Base-by-base conservation (phyloP, 2,329 filamentous ascomycete genomes). In the Grosmannia clavigera region DNA sequence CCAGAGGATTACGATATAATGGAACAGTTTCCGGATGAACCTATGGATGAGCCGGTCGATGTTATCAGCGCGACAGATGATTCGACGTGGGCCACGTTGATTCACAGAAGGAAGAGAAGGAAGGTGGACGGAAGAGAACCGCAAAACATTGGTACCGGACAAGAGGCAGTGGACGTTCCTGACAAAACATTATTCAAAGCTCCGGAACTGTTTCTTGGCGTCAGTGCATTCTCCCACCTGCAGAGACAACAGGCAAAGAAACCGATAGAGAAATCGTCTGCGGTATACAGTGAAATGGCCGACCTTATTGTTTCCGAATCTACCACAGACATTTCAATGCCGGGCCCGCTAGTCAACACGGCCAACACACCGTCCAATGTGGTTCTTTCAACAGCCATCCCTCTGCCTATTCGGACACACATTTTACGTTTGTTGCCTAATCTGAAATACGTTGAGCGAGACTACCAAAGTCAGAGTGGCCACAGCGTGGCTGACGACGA, bases 401-500 rank as follows among this genome's bases (percentile, higher is more conserved):
- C 65, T 1, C 62, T 64, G 1, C 22, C n/a, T 3, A 54, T 69
- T 22, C 61, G 64, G 1, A 46, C 59, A 5, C 56, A 62, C 1
- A 55, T 71, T 0, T 43, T 67, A 46, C 56, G 59, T 4, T 54
- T 68, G 4, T 55, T 72, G 1, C 69, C 68, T 0, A 57, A 53
- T 1, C 58, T 71, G 4, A 60, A 63, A 1, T 61, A 69, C 29
- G 63, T 72, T 33, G 65, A 67, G 43, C 67, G 71, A 3, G 65
- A 71, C 58, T 68, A 69, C 62, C 38, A 40, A 5, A 53, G 9
- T 25, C 50, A 50, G 12, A 6, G 3, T 2, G 43, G 19, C 3
- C n/a, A 31, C 3, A 31, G 35, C 2, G 12, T 4, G 19, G 25
- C 27, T 22, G 29, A 40, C 5, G 57, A 60, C 35, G 66, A 67